Evolutionary conservation across 1,139 yeast species (phyloP).

Genomic region (Magnusiomyces ingens): DNA sequence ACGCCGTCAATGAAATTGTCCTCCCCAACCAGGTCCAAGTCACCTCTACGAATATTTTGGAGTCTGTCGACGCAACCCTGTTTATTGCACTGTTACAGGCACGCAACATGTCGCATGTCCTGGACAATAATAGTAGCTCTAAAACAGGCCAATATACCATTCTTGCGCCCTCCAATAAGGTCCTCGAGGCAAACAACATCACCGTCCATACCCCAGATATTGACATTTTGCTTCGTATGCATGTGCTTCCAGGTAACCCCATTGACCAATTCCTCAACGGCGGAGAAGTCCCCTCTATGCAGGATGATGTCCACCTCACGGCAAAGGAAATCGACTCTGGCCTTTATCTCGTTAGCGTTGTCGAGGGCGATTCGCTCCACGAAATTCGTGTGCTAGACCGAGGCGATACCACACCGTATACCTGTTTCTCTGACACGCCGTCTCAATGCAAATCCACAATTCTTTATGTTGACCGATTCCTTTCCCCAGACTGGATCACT

Average conservation of each 20-base stretch:
- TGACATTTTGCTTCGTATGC: conserved; percentile 54
- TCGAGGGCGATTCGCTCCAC: conserved; percentile 48
- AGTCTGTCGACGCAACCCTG: conserved; percentile 37
- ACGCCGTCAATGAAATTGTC: conserved; percentile 51
- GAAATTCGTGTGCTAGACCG: conserved; percentile 58
- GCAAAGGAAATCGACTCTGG: conserved; percentile 36
- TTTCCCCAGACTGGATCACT: conserved; percentile 55
- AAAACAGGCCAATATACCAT: conserved; percentile 43
- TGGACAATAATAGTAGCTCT: conserved; percentile 29
- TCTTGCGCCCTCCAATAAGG: conserved; percentile 63
- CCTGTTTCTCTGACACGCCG: conserved; percentile 5
- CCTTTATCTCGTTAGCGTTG: conserved; percentile 33
- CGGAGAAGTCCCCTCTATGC: conserved; percentile 37
- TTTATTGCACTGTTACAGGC: conserved; percentile 46
- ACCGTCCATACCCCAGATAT: conserved; percentile 42
- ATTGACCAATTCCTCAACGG: conserved; percentile 31
- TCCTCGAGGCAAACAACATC: conserved; percentile 49
- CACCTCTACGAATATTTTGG: conserved; percentile 50
- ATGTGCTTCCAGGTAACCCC: conserved; percentile 56
- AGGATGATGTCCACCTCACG: conserved; percentile 39
- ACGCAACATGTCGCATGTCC: conserved; percentile 32
- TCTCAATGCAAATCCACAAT: conserved; percentile 41
- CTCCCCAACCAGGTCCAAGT: conserved; percentile 55
- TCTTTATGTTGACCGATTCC: conserved; percentile 63
- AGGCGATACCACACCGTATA: conserved; percentile 51